Base-by-base conservation (phyloP, 2,329 filamentous ascomycete genomes). In the Botryotinia globosa region DNA sequence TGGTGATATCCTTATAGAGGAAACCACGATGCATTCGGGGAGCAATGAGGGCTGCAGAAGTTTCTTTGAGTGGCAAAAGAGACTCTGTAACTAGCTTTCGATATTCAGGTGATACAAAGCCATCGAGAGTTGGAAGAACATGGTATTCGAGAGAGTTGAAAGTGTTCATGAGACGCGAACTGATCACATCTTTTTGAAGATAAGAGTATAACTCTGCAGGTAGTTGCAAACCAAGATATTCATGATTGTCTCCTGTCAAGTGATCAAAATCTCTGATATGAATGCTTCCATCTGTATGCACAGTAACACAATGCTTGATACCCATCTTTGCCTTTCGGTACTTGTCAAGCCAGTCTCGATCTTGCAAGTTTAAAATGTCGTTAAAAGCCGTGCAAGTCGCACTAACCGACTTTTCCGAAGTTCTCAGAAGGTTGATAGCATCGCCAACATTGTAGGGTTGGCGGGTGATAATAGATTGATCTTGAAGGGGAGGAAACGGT, bases 131-230 rank as follows among this genome's bases (percentile, higher is more conserved):
- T n/a, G 95, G 91, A 69, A 90, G 87, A 69, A 98, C 87, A 44
- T 92, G 83, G 73, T 97, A 88, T 80, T 95, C 90, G 75, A 91
- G 90, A 71, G 93, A 91, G 7, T 93, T 92, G 77, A 97, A 89
- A 87, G 91, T 95, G 80, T 92, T 93, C 20, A 97, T 87, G 54
- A 97, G 86, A 65, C 93, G 89, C 37, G 94, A 87, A 42, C 93
- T 90, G 76, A 98, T 89, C 61, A 98, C 84, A 48, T 94, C 96
- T 69, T 88, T 90, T 73, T 94, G 94, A 67, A 98, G 86, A 81
- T 98, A 98, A 81, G 94, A 92, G 81, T 95, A 94, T 29, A 98
- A 85, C 82, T 99, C 96, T 58, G 94, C 90, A 0, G 96, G 94
- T 8, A 99, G 85, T 74, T 94, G 92, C 73, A 97, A 89, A n/a